A percentile compares a stretch with the other conserved stretches of the same genome.
phyloP scores from a whole-genome alignment of 495 filamentous ascomycete species.

The Neohortaea acidophila region DNA sequence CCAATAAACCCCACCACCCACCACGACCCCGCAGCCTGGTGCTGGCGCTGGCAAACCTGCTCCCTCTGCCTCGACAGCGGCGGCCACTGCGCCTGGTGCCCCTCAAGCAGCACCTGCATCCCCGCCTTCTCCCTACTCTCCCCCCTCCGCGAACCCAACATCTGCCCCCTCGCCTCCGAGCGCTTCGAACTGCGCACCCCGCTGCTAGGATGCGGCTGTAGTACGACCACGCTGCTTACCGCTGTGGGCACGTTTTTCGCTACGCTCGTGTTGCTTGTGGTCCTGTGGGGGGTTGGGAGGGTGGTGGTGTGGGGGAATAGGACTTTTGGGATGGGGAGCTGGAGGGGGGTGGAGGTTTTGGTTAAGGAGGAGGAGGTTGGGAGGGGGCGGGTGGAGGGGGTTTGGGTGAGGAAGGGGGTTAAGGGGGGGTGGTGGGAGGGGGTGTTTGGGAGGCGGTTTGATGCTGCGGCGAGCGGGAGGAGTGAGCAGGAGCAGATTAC shows the following conservation, averaged over 20 bases:
- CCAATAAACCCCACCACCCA: too few relatives aligned
- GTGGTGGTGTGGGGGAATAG: background rate
- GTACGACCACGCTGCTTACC: conserved; percentile 11
- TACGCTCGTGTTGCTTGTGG: conserved; percentile 6
- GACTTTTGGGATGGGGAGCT: conserved; percentile 7
- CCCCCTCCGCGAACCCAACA: conserved; percentile 2
- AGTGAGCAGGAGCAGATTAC: conserved; percentile 16
- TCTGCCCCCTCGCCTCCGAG: conserved; percentile 11
- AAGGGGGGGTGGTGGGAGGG: conserved; percentile 8
- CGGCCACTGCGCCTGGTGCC: background rate
- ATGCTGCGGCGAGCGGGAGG: conserved; percentile 5
- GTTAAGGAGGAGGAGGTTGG: conserved; percentile 12
- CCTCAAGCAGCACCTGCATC: conserved; percentile 5
- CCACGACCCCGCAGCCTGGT: conserved; percentile 1
- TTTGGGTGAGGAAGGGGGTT: conserved; percentile 3
- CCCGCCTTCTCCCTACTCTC: conserved; percentile 6
- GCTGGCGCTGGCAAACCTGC: conserved; percentile 12
- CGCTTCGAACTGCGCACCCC: conserved; percentile 13
- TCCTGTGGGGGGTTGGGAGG: conserved; percentile 1
- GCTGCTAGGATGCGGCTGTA: conserved; percentile 11
- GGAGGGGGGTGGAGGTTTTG: conserved; percentile 10
- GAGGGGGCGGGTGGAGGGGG: too few relatives aligned
- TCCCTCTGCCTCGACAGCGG: background rate
- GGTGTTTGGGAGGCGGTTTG: conserved; percentile 2
- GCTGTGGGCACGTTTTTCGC: conserved; percentile 13